Evolutionary conservation across 257 asterid species (phyloP).

Genomic region (Vinca minor): DNA sequence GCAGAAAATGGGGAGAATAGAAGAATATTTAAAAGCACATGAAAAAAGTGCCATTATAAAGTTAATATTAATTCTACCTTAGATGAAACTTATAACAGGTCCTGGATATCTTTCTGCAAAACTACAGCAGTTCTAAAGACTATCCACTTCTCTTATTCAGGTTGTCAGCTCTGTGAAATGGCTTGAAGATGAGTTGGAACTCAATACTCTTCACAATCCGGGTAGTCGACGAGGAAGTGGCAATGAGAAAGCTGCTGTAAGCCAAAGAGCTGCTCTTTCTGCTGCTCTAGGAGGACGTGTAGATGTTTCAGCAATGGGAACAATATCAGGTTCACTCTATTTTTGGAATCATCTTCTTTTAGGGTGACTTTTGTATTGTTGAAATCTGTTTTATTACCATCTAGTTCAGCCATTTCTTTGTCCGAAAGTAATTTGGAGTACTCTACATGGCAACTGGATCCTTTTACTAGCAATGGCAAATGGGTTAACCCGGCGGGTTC

Average conservation of each 20-base stretch:
- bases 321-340: slow-evolving; percentile 67
- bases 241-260: slow-evolving; percentile 90
- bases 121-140: background rate
- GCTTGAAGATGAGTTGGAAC: slow-evolving; percentile 99
- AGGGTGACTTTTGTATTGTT: background rate
- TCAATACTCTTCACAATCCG: slow-evolving; percentile 96
- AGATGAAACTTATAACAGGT: background rate
- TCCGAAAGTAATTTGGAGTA: slow-evolving; percentile 5
- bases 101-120: slow-evolving; percentile 4
- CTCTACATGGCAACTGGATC: background rate
- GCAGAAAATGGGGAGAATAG: background rate
- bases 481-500: no score
- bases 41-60: background rate
- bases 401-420: background rate
- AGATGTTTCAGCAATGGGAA: slow-evolving; percentile 79
- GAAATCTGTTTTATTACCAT: slow-evolving; percentile 2
- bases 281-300: slow-evolving; percentile 96
- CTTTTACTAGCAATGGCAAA: no score
- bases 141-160: slow-evolving; percentile 30
- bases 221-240: slow-evolving; percentile 89
- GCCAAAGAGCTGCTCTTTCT: slow-evolving; percentile 90
- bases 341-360: background rate
- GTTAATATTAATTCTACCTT: background rate
- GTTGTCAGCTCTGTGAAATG: slow-evolving; percentile 99
- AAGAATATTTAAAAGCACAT: background rate